phyloP scores from a whole-genome alignment of 805 yeast species.

The Saccharomycopsis sp. region DNA sequence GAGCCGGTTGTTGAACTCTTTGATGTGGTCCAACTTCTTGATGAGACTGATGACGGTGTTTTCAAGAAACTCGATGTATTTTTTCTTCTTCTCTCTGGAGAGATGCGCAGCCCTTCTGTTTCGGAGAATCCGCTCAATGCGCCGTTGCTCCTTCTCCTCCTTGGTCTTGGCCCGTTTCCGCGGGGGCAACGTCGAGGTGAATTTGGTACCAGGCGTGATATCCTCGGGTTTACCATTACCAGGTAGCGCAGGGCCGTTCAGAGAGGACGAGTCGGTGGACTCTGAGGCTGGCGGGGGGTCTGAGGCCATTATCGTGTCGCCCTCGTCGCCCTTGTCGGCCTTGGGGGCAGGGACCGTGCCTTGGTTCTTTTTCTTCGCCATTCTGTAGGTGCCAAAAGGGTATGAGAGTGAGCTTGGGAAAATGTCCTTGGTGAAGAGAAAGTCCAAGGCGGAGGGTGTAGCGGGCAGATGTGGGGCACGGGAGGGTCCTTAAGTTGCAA shows the following conservation, averaged over 20 bases:
- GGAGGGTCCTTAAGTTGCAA: too few relatives aligned
- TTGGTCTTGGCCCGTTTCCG: slow-evolving; percentile 93
- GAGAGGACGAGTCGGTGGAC: not conserved
- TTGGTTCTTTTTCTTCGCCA: not conserved
- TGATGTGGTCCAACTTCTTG: not conserved
- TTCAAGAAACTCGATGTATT: slow-evolving; percentile 83
- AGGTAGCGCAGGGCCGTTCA: not conserved
- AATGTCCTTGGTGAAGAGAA: not conserved
- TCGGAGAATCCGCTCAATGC: slow-evolving; percentile 86
- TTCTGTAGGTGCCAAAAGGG: not conserved
- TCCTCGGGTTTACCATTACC: not conserved
- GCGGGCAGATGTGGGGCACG: too few relatives aligned
- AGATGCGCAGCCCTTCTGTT: slow-evolving; percentile 97
- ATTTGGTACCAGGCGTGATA: slow-evolving; percentile 1
- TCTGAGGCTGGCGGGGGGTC: not conserved
- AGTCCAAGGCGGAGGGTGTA: too few relatives aligned
- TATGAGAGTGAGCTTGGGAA: not conserved
- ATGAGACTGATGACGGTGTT: slow-evolving; percentile 21
- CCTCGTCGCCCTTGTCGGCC: not conserved
- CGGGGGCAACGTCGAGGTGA: slow-evolving; percentile 66
- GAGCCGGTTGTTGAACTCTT: not conserved
- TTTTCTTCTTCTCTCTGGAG: slow-evolving; percentile 91
- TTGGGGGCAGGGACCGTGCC: too few relatives aligned
- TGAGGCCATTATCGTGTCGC: not conserved
- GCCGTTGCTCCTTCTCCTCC: slow-evolving; percentile 95